Conservation (phyloP, 495 filamentous ascomycete genomes). For the Trichoderma erinaceum region DNA sequence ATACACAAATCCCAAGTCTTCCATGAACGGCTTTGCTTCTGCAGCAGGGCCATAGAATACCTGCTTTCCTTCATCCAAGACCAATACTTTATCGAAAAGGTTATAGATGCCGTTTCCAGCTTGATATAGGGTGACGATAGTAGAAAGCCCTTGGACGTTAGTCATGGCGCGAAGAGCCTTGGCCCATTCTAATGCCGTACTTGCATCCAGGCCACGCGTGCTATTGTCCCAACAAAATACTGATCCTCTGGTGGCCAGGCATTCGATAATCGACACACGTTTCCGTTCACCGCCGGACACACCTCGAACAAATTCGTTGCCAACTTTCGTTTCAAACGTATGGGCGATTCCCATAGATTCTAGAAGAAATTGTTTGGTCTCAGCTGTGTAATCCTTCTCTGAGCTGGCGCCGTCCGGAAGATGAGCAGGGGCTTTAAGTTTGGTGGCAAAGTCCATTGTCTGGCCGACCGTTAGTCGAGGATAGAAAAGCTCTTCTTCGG, state of each 20-base stretch:
- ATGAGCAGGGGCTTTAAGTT: not conserved
- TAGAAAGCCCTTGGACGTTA: conserved; percentile 48
- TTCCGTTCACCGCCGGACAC: conserved; percentile 52
- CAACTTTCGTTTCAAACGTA: conserved; percentile 69
- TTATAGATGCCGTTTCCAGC: conserved; percentile 61
- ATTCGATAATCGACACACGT: conserved; percentile 39
- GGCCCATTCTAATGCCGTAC: conserved; percentile 43
- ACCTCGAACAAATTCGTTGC: conserved; percentile 67
- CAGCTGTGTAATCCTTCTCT: not conserved
- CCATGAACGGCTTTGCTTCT: conserved; percentile 56
- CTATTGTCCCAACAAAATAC: conserved; percentile 47
- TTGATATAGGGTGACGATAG: conserved; percentile 64
- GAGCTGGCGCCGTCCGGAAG: not conserved
- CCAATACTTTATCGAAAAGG: conserved; percentile 60
- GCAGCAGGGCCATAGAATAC: conserved; percentile 58
- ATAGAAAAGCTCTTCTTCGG: conserved; percentile 72
- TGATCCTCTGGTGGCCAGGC: conserved; percentile 17
- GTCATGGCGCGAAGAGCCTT: conserved; percentile 46
- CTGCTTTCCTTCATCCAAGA: conserved; percentile 61
- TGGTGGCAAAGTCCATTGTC: conserved; percentile 42
- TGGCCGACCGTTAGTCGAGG: conserved; percentile 63
- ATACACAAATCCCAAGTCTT: conserved; percentile 51
- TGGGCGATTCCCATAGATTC: conserved; percentile 66
- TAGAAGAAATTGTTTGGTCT: conserved; percentile 23
- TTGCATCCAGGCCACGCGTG: conserved; percentile 44